Evolutionary conservation across 208 protist genomes (phyloP).

Genomic region (Trypanosoma caninum): DNA sequence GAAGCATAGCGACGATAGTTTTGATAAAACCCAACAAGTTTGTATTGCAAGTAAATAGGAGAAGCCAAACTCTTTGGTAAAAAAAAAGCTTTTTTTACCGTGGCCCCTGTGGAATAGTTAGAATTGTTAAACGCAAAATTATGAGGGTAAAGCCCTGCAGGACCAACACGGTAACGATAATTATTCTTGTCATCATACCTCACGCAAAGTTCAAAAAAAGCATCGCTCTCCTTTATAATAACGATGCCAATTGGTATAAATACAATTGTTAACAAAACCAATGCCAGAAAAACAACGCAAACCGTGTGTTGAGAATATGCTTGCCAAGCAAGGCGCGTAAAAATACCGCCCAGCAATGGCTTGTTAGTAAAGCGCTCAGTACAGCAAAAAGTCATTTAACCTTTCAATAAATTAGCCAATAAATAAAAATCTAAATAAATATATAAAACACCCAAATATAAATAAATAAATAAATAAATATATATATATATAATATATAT

Average conservation of each 20-base stretch:
- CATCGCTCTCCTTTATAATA: constrained; percentile 22
- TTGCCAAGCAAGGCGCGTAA: neutral
- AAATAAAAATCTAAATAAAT: no score
- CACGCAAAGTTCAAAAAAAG: constrained; percentile 12
- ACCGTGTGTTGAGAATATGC: constrained; percentile 15
- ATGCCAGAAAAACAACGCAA: constrained; percentile 7
- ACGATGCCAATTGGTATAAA: constrained; percentile 24
- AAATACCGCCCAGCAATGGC: neutral
- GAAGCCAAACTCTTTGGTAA: constrained; percentile 16
- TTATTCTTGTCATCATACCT: constrained; percentile 27
- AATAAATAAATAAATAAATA: constrained; percentile 15
- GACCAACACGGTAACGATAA: constrained; percentile 13
- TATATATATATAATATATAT: constrained; percentile 2
- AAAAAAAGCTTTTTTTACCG: constrained; percentile 3
- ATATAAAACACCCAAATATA: neutral
- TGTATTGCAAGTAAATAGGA: constrained; percentile 26
- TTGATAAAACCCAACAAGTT: constrained; percentile 92
- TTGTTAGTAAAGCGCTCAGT: neutral
- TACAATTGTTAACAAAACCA: constrained; percentile 7
- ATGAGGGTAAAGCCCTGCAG: neutral
- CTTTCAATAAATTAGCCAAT: no score
- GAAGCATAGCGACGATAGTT: constrained; percentile 89
- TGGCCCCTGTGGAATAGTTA: constrained; percentile 20
- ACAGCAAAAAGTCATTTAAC: no score
- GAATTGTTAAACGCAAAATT: constrained; percentile 19